Conservation (phyloP, 257 asterid genomes). For the Penstemon davidsonii region DNA sequence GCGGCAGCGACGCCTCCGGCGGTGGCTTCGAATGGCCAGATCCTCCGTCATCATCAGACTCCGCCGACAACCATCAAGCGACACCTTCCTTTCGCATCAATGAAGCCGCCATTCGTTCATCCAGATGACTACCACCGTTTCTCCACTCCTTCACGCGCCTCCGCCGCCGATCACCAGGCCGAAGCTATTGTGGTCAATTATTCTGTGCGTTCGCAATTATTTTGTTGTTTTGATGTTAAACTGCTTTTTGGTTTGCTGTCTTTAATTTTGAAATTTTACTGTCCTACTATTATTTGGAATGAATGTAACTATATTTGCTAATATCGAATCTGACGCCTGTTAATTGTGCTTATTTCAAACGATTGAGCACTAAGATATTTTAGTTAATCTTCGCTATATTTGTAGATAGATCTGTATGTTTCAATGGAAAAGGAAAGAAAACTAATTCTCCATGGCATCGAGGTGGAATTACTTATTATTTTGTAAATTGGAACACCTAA, state of each 20-base stretch:
- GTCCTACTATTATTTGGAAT: conserved; percentile 27
- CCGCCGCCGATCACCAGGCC: conserved; percentile 54
- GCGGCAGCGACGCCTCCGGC: conserved; percentile 48
- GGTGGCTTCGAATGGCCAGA: conserved; percentile 40
- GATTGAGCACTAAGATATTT: conserved; percentile 2
- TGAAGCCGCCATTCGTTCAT: conserved; percentile 73
- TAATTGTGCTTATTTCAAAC: not conserved
- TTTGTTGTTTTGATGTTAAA: conserved; percentile 4
- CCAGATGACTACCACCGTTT: conserved; percentile 79
- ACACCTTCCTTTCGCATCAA: conserved; percentile 71
- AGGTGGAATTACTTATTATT: conserved; percentile 13
- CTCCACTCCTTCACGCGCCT: conserved; percentile 49
- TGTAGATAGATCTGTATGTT: conserved; percentile 22
- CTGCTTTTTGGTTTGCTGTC: conserved; percentile 2
- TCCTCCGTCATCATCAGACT: conserved; percentile 41
- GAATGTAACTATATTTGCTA: conserved; percentile 20
- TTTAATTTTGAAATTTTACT: conserved; percentile 16
- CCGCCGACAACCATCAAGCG: conserved; percentile 62
- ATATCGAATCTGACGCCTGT: not conserved
- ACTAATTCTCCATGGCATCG: conserved; percentile 19
- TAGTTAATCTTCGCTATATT: not conserved
- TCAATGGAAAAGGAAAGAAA: not conserved
- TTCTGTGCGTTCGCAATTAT: conserved; percentile 47
- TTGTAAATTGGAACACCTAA: conserved; percentile 13
- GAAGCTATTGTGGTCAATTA: conserved; percentile 77